Evolutionary conservation across 225 moss, liverwort and hornwort species (phyloP).

Genomic region (Rhytidiadelphus loreus): DNA sequence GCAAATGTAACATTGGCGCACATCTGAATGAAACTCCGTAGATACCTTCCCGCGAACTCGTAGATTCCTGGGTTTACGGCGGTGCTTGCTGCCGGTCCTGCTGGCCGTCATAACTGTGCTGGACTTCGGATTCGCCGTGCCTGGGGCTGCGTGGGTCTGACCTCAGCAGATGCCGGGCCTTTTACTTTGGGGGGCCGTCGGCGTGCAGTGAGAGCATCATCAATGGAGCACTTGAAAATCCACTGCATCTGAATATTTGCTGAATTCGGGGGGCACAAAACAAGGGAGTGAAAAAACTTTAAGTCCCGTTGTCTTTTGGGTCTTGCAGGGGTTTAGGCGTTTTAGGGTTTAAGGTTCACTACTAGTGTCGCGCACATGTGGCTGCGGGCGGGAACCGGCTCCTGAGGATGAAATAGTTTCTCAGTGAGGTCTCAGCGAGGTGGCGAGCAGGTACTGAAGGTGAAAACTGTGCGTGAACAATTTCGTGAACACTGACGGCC

Average conservation of each 20-base stretch:
- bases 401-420: too few relatives aligned
- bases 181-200: neutral
- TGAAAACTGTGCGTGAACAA: too few relatives aligned
- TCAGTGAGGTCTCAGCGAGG: too few relatives aligned
- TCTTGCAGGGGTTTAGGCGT: too few relatives aligned
- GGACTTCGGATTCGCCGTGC: neutral
- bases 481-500: too few relatives aligned
- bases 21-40: neutral
- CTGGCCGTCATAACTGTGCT: neutral
- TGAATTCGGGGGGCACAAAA: too few relatives aligned
- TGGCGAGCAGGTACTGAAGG: too few relatives aligned
- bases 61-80: neutral
- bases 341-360: too few relatives aligned
- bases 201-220: neutral
- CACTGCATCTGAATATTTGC: neutral
- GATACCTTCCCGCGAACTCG: neutral
- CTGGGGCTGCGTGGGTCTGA: too few relatives aligned
- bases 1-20: fast-evolving
- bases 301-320: neutral
- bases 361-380: too few relatives aligned
- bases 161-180: neutral
- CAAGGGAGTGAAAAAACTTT: neutral
- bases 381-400: too few relatives aligned
- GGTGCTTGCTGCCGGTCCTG: neutral
- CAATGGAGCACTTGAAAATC: neutral